Evolutionary conservation across 805 yeast species (phyloP), one percentile per base, ranked within the genome.

Genomic region (Spathaspora passalidarum): DNA sequence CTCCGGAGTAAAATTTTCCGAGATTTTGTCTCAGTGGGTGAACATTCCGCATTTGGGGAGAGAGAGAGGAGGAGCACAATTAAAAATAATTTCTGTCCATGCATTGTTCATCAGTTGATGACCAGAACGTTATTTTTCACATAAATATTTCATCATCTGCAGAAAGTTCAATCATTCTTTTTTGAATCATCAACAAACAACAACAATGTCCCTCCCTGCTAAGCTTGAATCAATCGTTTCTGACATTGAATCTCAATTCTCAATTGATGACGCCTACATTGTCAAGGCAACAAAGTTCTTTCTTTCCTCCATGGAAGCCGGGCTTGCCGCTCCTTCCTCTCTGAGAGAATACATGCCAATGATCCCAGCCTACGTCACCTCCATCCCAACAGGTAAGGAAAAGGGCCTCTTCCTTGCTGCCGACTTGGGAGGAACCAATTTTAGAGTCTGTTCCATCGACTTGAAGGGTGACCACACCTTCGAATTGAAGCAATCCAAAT

Each of bases 371-470:
- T 92, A 66, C 61, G 96, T 92, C 26, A 88, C 96, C 7, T 75
- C 79, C 9, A 78, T 88, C 46, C 99, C 99, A 18, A 78, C 76
- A 37, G 99, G 99, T 38, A 74, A 78, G 40, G 99, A 92, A 63
- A 74, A 72, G 45, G 98, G 98, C 38, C 73, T 87, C 34, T 81
- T 77, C 51, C 70, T 92, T 49, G 98, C 98, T 45, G 96, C 94
- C 4, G 98, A 92, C 61, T 75, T 92, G 44, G 99, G 99, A 51
- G 98, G 98, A 42, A 91, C 98, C 47, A 91, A 94, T 65, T 89
- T 92, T 69, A 78, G 99, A 58, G 96, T 94, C 20, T 90, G 97
- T 62, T 89, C 97, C 1, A 91, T 92, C 23, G 63, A 75, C 32
- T 75, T 92, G 56, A 72, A 76, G 42, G 95, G 95, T 44, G 83